Evolutionary conservation across 306 rosid species (phyloP).

Genomic region (Sechiopsis laciniata): DNA sequence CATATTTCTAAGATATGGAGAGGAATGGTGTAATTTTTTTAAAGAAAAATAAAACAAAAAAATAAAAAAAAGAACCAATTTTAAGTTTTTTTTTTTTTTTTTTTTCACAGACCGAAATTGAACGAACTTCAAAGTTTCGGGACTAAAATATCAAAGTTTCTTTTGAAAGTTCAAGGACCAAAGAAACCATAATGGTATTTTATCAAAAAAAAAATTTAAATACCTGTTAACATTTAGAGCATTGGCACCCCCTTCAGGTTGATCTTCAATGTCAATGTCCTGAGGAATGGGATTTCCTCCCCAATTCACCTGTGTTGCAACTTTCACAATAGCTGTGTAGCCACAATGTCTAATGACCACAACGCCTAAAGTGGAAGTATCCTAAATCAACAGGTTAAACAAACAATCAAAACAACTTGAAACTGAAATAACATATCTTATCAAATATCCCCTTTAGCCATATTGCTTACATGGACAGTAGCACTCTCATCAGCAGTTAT

Average conservation of each 20-base stretch:
- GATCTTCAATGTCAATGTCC: conserved; percentile 83
- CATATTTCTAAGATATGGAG: no score
- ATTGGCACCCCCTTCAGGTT: conserved; percentile 94
- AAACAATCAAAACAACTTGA: conserved; percentile 19
- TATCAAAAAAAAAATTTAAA: background rate
- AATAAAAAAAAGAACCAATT: no score
- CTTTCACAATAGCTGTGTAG: conserved; percentile 92
- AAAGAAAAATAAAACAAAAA: no score
- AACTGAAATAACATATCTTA: conserved; percentile 12
- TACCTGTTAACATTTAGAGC: conserved; percentile 93
- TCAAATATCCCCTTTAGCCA: conserved; percentile 9
- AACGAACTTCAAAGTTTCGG: no score
- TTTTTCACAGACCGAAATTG: no score
- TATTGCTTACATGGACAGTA: conserved; percentile 80
- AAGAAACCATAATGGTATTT: no score
- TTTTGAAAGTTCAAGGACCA: no score
- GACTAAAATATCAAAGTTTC: no score
- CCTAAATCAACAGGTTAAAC: conserved; percentile 45
- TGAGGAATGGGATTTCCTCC: conserved; percentile 44
- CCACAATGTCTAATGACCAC: conserved; percentile 83
- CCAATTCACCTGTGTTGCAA: conserved; percentile 50
- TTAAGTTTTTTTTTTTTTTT: no score
- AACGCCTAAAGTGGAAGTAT: conserved; percentile 75
- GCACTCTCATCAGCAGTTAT: conserved; percentile 98
- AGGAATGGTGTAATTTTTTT: no score